Base-by-base conservation (phyloP, 179 eudicot genomes). In the Silene noctiflora region DNA sequence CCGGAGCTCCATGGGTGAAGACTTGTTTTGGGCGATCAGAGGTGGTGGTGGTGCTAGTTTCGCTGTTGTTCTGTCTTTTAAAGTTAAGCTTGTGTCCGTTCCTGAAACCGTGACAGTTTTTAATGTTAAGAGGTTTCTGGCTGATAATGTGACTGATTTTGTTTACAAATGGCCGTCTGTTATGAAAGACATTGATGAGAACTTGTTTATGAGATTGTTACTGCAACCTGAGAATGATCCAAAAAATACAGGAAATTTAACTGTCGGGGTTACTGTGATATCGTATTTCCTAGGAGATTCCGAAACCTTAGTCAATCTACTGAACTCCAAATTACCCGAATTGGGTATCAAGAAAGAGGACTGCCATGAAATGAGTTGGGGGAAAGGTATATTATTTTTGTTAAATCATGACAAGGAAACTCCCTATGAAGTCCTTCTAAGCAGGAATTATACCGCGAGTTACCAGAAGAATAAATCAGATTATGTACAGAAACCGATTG, bases 41-140 rank as follows among this genome's bases (percentile, higher is more conserved):
- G 81, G 81, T 4, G 81, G 81, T 6, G 81, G 81, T 22, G 81
- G 77, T 4, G 77, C 81, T 55, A 78, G 67, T 48, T 78, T 73
- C 13, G 76, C 73, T 39, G 73, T 78, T 66, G 42, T 78, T 8
- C 27, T 78, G 25, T 72, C 81, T 5, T 78, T 39, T 35, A 73
- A 73, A 55, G 35, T 78, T 22, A 58, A 42, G 2, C 59, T 73
- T 8, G 81, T 78, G 19, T 24, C 25, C 12, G 78, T 74, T 20
- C 78, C 82, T 1, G 55, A 74, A 33, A 44, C 6, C 0, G 82
- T 79, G 17, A 68, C 82, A 4, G 78, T 74, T 9, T 79, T 79
- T 74, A 25, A 27, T 27, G 82, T 79, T 69, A 27, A 27, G 53
- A 69, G 65, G 63, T 67, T 69, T 69, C 12, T 8, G 44, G 62